These are phyloP conservation scores for Cercospora brassicicola DNA, from an alignment of 2,329 filamentous ascomycete species.

Conservation along the genomic window DNA sequence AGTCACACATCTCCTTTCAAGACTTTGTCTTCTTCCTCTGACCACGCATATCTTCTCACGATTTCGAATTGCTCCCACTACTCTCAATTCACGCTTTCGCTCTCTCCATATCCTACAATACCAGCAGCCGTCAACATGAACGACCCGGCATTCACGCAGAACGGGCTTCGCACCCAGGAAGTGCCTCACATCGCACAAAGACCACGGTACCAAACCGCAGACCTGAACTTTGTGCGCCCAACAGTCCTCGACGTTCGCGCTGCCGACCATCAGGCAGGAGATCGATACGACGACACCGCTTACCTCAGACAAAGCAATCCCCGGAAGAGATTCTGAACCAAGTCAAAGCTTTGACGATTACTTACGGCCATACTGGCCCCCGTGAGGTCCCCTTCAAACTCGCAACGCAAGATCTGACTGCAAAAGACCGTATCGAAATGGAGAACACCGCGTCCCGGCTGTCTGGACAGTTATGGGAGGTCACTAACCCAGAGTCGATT, in stretches of 20 bases:
- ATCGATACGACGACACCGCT: neutral
- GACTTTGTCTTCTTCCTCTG: no score
- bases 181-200: no score
- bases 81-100: no score
- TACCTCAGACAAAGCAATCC: neutral
- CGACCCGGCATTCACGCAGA: neutral
- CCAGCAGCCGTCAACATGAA: neutral
- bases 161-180: neutral
- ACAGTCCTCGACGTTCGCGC: neutral
- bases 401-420: neutral
- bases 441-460: neutral
- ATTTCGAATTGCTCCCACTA: no score
- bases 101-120: no score
- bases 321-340: neutral
- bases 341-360: neutral
- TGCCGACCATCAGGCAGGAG: neutral
- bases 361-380: neutral
- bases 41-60: no score
- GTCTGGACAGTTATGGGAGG: neutral
- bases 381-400: neutral
- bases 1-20: no score
- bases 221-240: no score
- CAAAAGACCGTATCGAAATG: neutral
- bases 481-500: neutral
- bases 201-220: no score